These are phyloP conservation scores for Saturnispora zaruensis DNA, from an alignment of 805 yeast species.

Conservation along the genomic window DNA sequence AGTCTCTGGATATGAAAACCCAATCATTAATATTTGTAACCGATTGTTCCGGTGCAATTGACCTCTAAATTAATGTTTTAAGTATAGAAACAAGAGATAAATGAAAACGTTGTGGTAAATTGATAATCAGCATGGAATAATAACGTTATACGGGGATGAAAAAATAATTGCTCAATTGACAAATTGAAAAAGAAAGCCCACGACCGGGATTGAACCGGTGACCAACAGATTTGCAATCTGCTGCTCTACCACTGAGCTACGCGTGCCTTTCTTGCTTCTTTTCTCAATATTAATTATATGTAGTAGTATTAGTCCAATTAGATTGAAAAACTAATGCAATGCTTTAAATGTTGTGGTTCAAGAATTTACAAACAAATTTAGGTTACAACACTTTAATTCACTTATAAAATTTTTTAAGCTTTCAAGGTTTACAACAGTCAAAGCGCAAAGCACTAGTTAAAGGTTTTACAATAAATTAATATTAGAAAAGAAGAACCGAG, in stretches of 20 bases:
- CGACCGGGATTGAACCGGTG: conserved; percentile 95
- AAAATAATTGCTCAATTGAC: background rate
- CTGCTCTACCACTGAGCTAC: conserved; percentile 99
- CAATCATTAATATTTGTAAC: background rate
- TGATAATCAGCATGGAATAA: background rate
- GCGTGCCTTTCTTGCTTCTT: conserved; percentile 13
- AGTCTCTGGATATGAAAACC: conserved; percentile 10
- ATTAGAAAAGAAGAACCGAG: too few species aligned
- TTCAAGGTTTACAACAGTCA: too few species aligned
- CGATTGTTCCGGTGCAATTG: background rate
- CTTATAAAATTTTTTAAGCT: too few species aligned
- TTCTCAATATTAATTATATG: too few species aligned
- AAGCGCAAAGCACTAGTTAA: too few species aligned
- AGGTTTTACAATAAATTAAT: too few species aligned
- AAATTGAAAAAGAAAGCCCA: conserved; percentile 42
- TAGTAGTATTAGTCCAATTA: too few species aligned
- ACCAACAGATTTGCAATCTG: conserved; percentile 99
- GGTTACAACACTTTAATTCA: too few species aligned
- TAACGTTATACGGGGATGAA: background rate
- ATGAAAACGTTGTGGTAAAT: background rate
- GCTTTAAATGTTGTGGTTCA: too few species aligned
- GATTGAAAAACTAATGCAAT: too few species aligned
- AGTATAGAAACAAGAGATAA: background rate
- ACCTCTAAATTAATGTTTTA: background rate
- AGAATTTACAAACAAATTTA: too few species aligned